phyloP scores from a whole-genome alignment of 2,329 filamentous ascomycete species.

The Didymella segeticola region DNA sequence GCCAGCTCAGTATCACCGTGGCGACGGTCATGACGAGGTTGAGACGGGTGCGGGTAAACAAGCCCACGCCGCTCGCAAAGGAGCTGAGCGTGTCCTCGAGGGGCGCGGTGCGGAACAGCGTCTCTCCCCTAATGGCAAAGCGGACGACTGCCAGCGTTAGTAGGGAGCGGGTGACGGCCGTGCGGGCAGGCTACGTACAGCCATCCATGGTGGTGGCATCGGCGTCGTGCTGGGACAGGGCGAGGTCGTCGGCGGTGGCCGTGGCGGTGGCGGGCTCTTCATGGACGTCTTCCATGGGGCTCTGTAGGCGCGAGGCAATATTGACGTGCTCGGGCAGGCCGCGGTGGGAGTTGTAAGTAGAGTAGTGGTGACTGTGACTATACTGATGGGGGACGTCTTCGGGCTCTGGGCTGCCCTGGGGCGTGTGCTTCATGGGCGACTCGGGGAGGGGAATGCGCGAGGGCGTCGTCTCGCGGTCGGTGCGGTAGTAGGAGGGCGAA shows the following conservation, averaged over 20 bases:
- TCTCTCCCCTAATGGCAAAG: conserved; percentile 85
- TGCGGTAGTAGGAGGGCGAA: conserved; percentile 67
- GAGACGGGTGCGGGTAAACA: conserved; percentile 72
- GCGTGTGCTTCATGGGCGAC: conserved; percentile 64
- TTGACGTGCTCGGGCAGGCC: conserved; percentile 34
- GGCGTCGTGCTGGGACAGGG: conserved; percentile 36
- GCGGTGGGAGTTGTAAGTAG: too few relatives aligned
- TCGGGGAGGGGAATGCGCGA: conserved; percentile 67
- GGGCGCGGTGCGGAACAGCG: conserved; percentile 84
- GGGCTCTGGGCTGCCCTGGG: conserved; percentile 59
- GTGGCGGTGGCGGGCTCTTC: conserved; percentile 25
- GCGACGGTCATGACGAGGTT: conserved; percentile 69
- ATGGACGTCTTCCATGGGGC: conserved; percentile 35
- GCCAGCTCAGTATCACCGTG: conserved; percentile 68
- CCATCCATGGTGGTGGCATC: conserved; percentile 39
- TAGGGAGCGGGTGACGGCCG: conserved; percentile 18
- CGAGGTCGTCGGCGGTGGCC: conserved; percentile 33
- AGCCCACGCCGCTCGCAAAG: conserved; percentile 64
- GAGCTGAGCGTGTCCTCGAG: conserved; percentile 76
- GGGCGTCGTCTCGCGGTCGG: conserved; percentile 58
- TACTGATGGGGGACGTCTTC: too few relatives aligned
- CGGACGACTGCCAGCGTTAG: conserved; percentile 72
- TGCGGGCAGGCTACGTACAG: conserved; percentile 38
- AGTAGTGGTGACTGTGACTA: too few relatives aligned
- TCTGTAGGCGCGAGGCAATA: conserved; percentile 47